Base-by-base conservation (phyloP, 108 stramenopile species). In the Skeletonema potamos region DNA sequence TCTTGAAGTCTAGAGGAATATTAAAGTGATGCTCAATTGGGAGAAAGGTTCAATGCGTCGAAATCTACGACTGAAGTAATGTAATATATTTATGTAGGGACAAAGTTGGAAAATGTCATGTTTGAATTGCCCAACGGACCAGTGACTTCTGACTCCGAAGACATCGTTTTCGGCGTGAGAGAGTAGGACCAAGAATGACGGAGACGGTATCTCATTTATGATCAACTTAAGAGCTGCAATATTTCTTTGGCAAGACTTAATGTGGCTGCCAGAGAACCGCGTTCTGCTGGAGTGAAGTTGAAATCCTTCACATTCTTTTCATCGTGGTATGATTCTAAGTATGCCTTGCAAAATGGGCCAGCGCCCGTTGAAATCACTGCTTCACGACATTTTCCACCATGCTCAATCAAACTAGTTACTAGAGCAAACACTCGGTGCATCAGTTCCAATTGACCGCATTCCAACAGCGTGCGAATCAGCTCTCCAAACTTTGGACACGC, bases 341-440 rank as follows among this genome's bases (percentile, higher is more conserved):
- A 95, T 2, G 85, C 89, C 15, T 77, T 43, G 58, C 86, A 89
- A 83, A 95, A 95, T 24, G 80, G 84, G 7, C 87, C 81, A n/a
- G 85, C 70, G 9, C 91, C 89, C 37, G 84, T 66, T 54, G 71
- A 51, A 20, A 84, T 48, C 11, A 89, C 83, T 26, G 78, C 76
- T 22, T 86, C 62, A 4, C 72, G 62, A 58, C 76, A 83, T 22
- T 84, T 77, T 4, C 80, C 88, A 13, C 89, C 89, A 28, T 86
- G 87, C 46, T 84, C 85, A 26, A 87, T 69, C 60, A 94, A 57
- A 39, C 89, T 87, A 57, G 76, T 51, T 27, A 93, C 58, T 37
- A 89, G 46, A 5, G 87, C 93, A 4, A 94, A 64, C 5, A 73
- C 85, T 57, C 92, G 81, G 68, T 96, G 92, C 85, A 96, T 92